Percentiles rank a stretch among this genome's conserved stretches.
phyloP scores from a whole-genome alignment of 331 rosid genomes.

The Rhamnella rubrinervis region DNA sequence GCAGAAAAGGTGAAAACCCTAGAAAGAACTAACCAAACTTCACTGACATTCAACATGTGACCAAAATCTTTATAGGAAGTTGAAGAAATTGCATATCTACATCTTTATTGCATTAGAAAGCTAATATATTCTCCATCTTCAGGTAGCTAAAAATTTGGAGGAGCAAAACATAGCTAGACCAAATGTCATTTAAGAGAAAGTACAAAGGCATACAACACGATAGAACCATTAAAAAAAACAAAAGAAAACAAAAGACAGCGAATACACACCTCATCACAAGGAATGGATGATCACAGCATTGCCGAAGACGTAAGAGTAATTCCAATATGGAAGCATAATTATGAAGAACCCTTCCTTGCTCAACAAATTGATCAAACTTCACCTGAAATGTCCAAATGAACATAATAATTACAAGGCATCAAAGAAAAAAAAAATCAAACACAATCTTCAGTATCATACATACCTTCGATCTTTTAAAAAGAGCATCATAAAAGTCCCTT shows the following conservation, averaged over 20 bases:
- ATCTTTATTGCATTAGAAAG: too few species aligned
- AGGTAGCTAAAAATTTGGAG: neutral
- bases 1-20: too few species aligned
- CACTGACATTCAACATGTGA: too few species aligned
- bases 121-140: neutral
- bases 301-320: slow-evolving; percentile 95
- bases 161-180: neutral
- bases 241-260: neutral
- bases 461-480: slow-evolving; percentile 92
- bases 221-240: neutral
- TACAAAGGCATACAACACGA: neutral
- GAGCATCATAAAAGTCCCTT: slow-evolving; percentile 89
- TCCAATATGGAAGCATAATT: slow-evolving; percentile 96
- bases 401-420: slow-evolving; percentile 1
- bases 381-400: slow-evolving; percentile 49
- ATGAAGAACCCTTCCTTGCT: slow-evolving; percentile 99
- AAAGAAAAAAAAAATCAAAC: neutral
- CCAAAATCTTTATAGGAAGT: too few species aligned
- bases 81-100: too few species aligned
- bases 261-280: slow-evolving; percentile 86
- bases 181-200: neutral
- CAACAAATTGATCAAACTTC: slow-evolving; percentile 91
- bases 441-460: neutral
- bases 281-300: slow-evolving; percentile 97
- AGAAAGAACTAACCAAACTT: too few species aligned